Base-by-base conservation (phyloP, 345 rosid genomes). In the Gossypium australe region DNA sequence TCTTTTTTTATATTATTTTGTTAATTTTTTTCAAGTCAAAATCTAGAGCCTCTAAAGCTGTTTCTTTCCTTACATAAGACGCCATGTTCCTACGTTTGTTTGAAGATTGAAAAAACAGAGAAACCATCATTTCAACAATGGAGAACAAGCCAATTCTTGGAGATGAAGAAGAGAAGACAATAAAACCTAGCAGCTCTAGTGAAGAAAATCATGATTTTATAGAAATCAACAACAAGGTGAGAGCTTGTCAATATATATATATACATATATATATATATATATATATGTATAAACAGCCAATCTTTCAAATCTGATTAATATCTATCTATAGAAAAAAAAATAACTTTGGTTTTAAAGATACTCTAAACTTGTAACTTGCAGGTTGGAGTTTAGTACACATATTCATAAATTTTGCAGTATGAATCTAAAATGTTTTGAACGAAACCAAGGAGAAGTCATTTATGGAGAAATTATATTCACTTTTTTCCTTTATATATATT, bases 151-250 rank as follows among this genome's bases (percentile, higher is more conserved):
- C 24, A 9, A 7, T 11, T 69, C 59, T 29, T 70, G 73, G 48
- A 70, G 43, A 70, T 43, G 27, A 41, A 9, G 47, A 52, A 53
- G 60, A 70, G 60, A 69, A 51, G 73, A 52, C 12, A 29, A 52
- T 13, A 60, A 52, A 29, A 29, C 34, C 73, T 70, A 17, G 48
- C 48, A 17, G 48, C 61, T 13, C 48, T 29, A 12, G 27, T 27
- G 73, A n/a, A 70, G 73, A 69, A 3, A 48, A 38, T n/a, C 27
- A 29, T 52, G 73, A 2, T 69, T 49, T 51, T 51, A 6, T 69
- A 69, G 10, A 1, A 69, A 51, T 27, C 41, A 49, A 51, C 47
- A 70, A 70, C 27, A 70, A 70, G 73, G 73, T 70, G 16, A 70
- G 61, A 70, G 61, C 27, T 70, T 9, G 13, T 25, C 2, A 14